Percentiles rank a stretch among this genome's conserved stretches.
Evolutionary conservation across 2,329 filamentous ascomycete genomes (phyloP).

Genomic region (Penicillium nordicum): DNA sequence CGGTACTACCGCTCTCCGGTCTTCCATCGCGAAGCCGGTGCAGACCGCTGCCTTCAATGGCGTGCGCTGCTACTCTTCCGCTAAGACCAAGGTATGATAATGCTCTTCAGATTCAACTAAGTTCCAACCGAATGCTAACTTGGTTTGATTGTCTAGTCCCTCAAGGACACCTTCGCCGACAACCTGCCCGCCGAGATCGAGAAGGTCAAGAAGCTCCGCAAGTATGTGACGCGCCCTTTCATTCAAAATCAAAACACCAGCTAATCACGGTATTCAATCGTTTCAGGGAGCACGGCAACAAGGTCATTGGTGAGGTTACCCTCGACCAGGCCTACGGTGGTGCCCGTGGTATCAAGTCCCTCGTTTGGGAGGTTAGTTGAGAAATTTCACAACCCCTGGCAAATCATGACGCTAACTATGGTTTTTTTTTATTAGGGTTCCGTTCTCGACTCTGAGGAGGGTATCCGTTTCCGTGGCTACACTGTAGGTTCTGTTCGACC

Average conservation of each 20-base stretch:
- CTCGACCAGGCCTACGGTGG: conserved; percentile 99
- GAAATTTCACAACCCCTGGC: background rate
- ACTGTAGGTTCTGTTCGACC: conserved; percentile 54
- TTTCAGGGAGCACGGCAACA: conserved; percentile 83
- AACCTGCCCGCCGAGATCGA: conserved; percentile 94
- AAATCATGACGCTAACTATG: conserved; percentile 9
- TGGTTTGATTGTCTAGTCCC: conserved; percentile 58
- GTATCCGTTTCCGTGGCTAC: conserved; percentile 98
- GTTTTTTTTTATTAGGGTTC: conserved; percentile 57
- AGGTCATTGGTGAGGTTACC: conserved; percentile 95
- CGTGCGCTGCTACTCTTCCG: conserved; percentile 82
- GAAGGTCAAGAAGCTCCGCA: conserved; percentile 97
- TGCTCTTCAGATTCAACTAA: background rate
- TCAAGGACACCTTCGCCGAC: conserved; percentile 98
- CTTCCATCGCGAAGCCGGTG: conserved; percentile 66
- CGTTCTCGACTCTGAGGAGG: conserved; percentile 96
- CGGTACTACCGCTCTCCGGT: conserved; percentile 75
- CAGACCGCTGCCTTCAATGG: conserved; percentile 74
- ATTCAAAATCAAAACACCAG: conserved; percentile 3
- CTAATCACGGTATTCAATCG: conserved; percentile 19
- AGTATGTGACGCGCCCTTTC: conserved; percentile 58
- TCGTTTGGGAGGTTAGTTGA: conserved; percentile 80
- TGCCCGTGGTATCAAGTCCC: conserved; percentile 96
- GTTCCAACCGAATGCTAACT: conserved; percentile 25
- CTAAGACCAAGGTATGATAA: conserved; percentile 71